phyloP scores from a whole-genome alignment of 208 protist species.

The Tetramitus jugosus region DNA sequence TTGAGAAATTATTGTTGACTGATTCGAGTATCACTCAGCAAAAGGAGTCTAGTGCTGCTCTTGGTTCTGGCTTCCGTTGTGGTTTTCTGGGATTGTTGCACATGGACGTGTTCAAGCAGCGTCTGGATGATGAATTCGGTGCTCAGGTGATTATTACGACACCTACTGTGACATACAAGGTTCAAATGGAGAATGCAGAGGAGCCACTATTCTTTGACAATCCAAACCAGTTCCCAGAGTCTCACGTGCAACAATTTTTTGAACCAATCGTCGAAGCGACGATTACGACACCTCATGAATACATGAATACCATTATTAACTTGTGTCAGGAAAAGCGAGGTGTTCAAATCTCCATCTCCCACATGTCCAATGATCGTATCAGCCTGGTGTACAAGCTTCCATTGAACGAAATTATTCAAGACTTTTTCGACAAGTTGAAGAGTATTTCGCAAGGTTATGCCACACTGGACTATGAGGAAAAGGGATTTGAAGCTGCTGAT shows the following conservation, averaged over 20 bases:
- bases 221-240: constrained; percentile 13
- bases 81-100: constrained; percentile 95
- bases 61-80: constrained; percentile 80
- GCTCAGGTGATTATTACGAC: constrained; percentile 30
- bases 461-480: constrained; percentile 85
- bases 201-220: not conserved
- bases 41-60: constrained; percentile 62
- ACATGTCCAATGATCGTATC: not conserved
- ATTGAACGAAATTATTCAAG: constrained; percentile 26
- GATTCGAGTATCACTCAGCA: constrained; percentile 78
- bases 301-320: constrained; percentile 66
- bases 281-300: constrained; percentile 73
- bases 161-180: constrained; percentile 12
- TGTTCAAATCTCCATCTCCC: not conserved
- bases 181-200: not conserved
- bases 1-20: constrained; percentile 84
- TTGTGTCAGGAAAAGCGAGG: constrained; percentile 33
- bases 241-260: not conserved
- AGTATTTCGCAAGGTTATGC: constrained; percentile 78
- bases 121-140: constrained; percentile 81
- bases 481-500: constrained; percentile 65
- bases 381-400: not conserved
- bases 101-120: constrained; percentile 92
- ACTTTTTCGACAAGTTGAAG: constrained; percentile 88
- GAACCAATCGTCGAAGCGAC: constrained; percentile 78